Evolutionary conservation across 306 rosid species (phyloP).

Genomic region (Rubus idaeus): DNA sequence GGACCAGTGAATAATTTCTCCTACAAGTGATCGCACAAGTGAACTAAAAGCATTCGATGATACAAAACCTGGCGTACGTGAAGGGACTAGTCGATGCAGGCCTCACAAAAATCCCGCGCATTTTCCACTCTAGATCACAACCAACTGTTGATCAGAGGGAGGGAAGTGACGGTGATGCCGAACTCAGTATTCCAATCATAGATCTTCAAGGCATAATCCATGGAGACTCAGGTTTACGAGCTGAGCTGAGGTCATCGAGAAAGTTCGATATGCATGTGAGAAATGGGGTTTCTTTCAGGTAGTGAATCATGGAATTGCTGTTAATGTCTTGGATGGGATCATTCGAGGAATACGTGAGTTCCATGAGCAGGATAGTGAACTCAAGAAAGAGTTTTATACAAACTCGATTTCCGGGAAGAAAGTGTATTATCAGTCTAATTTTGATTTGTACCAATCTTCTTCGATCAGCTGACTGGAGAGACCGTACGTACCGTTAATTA

Average conservation of each 20-base stretch:
- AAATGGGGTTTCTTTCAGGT: constrained; percentile 51
- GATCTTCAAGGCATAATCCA: constrained; percentile 24
- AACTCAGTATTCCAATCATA: constrained; percentile 41
- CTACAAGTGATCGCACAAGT: neutral
- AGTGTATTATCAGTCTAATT: constrained; percentile 30
- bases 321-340: constrained; percentile 28
- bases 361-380: constrained; percentile 40
- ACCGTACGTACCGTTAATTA: constrained; percentile 5
- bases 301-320: constrained; percentile 44
- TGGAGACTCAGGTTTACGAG: constrained; percentile 5
- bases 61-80: constrained; percentile 47
- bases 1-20: too few species aligned
- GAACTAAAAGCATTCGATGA: constrained; percentile 50
- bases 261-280: constrained; percentile 34
- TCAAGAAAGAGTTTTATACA: constrained; percentile 30
- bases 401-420: constrained; percentile 9
- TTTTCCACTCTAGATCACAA: constrained; percentile 19
- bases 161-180: neutral
- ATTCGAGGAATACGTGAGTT: constrained; percentile 34
- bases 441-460: constrained; percentile 21
- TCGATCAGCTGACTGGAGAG: constrained; percentile 52
- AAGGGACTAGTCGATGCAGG: constrained; percentile 58
- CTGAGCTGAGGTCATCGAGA: constrained; percentile 23
- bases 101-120: constrained; percentile 31
- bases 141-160: neutral